Conservation (phyloP, 1,284 basidiomycete species). For the Ganoderma meredithae region DNA sequence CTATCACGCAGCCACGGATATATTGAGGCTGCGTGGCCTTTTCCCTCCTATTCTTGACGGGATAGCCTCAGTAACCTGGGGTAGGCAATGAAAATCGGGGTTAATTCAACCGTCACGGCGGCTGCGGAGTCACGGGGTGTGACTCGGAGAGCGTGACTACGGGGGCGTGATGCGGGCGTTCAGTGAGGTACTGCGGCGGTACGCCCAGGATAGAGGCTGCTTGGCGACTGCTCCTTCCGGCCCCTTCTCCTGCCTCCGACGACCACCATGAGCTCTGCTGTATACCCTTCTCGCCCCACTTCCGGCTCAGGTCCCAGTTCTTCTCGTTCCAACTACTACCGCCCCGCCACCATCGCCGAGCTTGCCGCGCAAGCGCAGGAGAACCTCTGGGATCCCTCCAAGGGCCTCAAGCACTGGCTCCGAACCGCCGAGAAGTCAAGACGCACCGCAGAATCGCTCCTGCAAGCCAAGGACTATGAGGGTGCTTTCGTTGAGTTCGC, state of each 20-base stretch:
- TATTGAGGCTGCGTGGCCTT: no score
- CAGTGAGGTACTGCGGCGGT: slow-evolving; percentile 28
- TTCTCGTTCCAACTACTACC: slow-evolving; percentile 26
- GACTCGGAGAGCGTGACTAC: not conserved
- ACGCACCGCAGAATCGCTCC: slow-evolving; percentile 51
- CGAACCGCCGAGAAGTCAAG: slow-evolving; percentile 61
- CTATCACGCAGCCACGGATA: no score
- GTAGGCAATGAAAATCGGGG: not conserved
- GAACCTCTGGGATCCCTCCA: slow-evolving; percentile 55
- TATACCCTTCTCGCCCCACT: slow-evolving; percentile 25
- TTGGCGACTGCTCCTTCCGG: slow-evolving; percentile 10
- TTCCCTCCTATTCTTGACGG: no score
- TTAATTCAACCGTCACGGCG: not conserved
- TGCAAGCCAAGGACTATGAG: slow-evolving; percentile 58
- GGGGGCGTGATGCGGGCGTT: not conserved
- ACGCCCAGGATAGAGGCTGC: slow-evolving; percentile 12
- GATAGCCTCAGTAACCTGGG: not conserved
- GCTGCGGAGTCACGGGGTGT: not conserved
- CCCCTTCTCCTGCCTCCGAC: slow-evolving; percentile 13
- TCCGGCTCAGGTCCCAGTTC: slow-evolving; percentile 25
- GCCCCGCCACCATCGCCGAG: slow-evolving; percentile 57
- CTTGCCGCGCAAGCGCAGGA: slow-evolving; percentile 58
- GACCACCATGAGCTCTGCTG: slow-evolving; percentile 36
- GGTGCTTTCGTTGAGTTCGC: slow-evolving; percentile 65
- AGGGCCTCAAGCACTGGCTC: slow-evolving; percentile 62